A percentile compares a stretch with the other conserved stretches of the same genome.
phyloP scores from a whole-genome alignment of 768 basidiomycete species.

The Boletus insuetus region DNA sequence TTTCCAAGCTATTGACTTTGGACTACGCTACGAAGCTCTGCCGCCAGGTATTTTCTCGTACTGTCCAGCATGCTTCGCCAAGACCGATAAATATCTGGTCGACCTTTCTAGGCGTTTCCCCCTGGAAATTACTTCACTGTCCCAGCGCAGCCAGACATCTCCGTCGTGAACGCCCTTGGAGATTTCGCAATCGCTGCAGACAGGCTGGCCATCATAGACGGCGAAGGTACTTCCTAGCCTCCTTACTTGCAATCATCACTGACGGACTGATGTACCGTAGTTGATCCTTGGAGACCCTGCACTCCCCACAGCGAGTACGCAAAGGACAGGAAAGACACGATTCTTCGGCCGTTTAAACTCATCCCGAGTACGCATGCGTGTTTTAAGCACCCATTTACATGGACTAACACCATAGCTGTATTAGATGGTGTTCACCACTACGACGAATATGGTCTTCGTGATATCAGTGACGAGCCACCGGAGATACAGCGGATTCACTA shows the following conservation, averaged over 20 bases:
- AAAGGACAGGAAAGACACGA: constrained; percentile 62
- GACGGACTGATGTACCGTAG: constrained; percentile 33
- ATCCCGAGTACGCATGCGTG: constrained; percentile 63
- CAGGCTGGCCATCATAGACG: constrained; percentile 84
- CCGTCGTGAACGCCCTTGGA: constrained; percentile 80
- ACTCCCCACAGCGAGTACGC: constrained; percentile 82
- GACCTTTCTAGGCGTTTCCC: constrained; percentile 57
- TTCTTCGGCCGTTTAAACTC: constrained; percentile 77
- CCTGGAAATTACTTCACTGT: constrained; percentile 74
- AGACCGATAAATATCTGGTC: background rate
- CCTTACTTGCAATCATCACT: background rate
- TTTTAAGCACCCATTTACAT: background rate
- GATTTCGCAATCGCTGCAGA: constrained; percentile 80
- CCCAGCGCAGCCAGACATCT: constrained; percentile 74
- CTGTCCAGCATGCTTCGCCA: background rate
- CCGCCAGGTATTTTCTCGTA: constrained; percentile 43
- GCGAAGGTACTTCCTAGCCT: constrained; percentile 52
- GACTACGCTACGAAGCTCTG: constrained; percentile 73
- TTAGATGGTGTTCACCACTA: constrained; percentile 68
- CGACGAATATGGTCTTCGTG: constrained; percentile 69
- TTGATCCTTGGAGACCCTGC: constrained; percentile 88
- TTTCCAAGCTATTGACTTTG: constrained; percentile 73
- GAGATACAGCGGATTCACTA: constrained; percentile 79
- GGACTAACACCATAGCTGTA: background rate
- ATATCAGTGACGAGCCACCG: constrained; percentile 63